Evolutionary conservation across 208 protist species (phyloP), one percentile per base, ranked within the genome.

Genomic region (Angomonas deanei): DNA sequence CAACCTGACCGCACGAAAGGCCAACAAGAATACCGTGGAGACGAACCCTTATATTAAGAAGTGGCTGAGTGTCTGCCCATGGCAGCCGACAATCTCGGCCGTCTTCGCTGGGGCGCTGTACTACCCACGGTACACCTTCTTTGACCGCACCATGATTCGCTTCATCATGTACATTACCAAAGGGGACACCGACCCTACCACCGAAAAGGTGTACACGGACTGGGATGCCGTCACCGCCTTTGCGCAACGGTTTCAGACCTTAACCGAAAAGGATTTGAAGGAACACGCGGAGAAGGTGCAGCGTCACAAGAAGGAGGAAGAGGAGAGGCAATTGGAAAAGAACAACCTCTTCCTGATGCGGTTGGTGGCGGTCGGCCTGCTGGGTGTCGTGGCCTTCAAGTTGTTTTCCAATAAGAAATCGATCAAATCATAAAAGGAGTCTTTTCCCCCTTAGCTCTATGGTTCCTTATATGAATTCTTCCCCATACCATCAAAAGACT

Each of bases 51-150:
- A 74, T 26, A 56, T 46, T 10, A 61, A 62, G 13, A 68, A 68
- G 48, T 74, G 66, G 32, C 38, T 74, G 11, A 11, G n/a, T 19
- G 19, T 19, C 26, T 64, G 52, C 4, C 54, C 68, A 15, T 74
- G 68, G 64, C 23, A 42, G 34, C 68, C 68, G 10, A 31, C 34
- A 17, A 30, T 68, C 21, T 21, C 27, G 17, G 62, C 38, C 0
- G 68, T 74, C 3, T 74, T 74, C 53, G 68, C 68, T 3, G 68
- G 68, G 1, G 68, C 68, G 8, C 26, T 74, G 33, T 62, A 48
- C 36, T 74, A 74, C 24, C 68, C 68, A 21, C 64, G 32, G 28
- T 74, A 74, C 50, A 63, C 52, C n/a, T 23, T 68, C 28, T 74
- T 60, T 13, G 68, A 74, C 46, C 61, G 68, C 24, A 13, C 30